phyloP scores from a whole-genome alignment of 208 protist genomes.

The Jaenimonas drosophilae region DNA sequence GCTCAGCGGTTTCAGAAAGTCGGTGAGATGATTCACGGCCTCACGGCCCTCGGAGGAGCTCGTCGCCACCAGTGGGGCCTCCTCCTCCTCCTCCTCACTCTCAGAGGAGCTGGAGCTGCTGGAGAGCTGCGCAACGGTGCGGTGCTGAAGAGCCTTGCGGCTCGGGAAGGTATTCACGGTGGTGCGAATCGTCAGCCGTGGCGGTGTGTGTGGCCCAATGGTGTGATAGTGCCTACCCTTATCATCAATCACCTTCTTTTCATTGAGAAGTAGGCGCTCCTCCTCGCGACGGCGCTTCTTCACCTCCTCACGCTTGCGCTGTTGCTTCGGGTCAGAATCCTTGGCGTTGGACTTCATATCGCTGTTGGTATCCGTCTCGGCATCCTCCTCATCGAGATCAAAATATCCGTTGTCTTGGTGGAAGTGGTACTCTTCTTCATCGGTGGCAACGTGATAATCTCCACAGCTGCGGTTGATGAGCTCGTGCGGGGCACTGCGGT shows the following conservation, averaged over 20 bases:
- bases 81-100: constrained; percentile 43
- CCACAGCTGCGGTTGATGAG: constrained; percentile 64
- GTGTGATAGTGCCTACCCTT: constrained; percentile 66
- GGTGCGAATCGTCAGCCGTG: constrained; percentile 62
- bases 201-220: constrained; percentile 59
- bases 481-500: constrained; percentile 69
- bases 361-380: constrained; percentile 44
- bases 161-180: constrained; percentile 66
- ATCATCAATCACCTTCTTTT: constrained; percentile 78
- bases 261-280: constrained; percentile 80
- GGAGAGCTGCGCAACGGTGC: constrained; percentile 47
- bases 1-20: constrained; percentile 73
- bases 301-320: constrained; percentile 60
- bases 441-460: constrained; percentile 63
- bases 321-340: constrained; percentile 43
- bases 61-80: constrained; percentile 13
- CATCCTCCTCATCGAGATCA: constrained; percentile 57
- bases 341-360: constrained; percentile 36
- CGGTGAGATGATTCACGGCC: constrained; percentile 66
- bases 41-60: constrained; percentile 44
- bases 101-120: constrained; percentile 49
- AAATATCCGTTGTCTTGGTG: constrained; percentile 57
- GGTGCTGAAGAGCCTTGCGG: constrained; percentile 75
- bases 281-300: constrained; percentile 68
- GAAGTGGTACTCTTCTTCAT: constrained; percentile 80